Evolutionary conservation across 371 early-diverging fungal species (phyloP).

Genomic region (Paraphysoderma sedebokerense): DNA sequence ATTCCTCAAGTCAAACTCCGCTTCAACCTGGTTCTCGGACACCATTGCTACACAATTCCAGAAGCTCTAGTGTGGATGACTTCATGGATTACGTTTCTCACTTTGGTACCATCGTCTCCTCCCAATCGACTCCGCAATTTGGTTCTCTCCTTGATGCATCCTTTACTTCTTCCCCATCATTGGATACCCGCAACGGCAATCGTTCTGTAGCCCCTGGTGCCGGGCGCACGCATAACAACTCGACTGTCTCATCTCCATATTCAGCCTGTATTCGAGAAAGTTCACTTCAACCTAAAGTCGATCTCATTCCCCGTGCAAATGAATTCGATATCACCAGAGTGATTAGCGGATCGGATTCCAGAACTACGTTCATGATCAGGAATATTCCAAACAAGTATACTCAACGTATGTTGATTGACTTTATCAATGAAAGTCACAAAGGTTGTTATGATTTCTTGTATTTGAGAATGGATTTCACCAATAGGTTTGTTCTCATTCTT

Average conservation of each 20-base stretch:
- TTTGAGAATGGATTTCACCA: constrained; percentile 78
- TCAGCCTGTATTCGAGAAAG: background rate
- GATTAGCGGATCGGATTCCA: constrained; percentile 26
- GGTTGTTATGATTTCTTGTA: constrained; percentile 74
- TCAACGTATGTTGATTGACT: constrained; percentile 59
- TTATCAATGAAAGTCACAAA: constrained; percentile 55
- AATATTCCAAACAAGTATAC: constrained; percentile 86
- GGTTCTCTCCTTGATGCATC: no score
- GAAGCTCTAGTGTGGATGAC: no score
- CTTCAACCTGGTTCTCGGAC: no score
- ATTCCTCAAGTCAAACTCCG: no score
- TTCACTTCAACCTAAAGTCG: background rate
- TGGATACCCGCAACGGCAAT: no score
- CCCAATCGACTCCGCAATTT: no score
- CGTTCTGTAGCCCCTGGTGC: no score
- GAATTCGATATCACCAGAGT: constrained; percentile 7
- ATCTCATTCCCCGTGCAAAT: constrained; percentile 1
- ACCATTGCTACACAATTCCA: no score
- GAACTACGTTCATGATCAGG: constrained; percentile 81
- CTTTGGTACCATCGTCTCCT: no score
- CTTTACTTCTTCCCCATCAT: no score
- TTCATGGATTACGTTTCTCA: no score
- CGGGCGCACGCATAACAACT: no score
- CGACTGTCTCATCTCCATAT: constrained; percentile 4
- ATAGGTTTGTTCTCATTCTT: constrained; percentile 11